Conservation (phyloP, 169 alveolate species). For the Plasmodium chabaudi region DNA sequence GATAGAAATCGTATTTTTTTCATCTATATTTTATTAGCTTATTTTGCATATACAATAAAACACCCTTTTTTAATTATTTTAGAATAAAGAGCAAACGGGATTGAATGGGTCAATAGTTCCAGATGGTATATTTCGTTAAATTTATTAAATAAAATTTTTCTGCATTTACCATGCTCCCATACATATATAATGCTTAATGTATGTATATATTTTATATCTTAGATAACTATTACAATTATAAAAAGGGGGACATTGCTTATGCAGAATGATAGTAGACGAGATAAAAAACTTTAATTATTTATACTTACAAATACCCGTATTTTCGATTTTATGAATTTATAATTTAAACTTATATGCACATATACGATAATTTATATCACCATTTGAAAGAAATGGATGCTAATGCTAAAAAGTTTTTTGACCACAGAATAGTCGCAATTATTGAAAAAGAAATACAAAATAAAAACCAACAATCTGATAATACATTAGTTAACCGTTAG, state of each 20-base stretch:
- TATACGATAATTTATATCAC: too few relatives aligned
- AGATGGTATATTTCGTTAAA: slow-evolving; percentile 29
- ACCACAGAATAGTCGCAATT: too few relatives aligned
- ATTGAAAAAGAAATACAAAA: too few relatives aligned
- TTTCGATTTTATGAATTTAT: too few relatives aligned
- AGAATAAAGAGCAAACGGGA: not conserved
- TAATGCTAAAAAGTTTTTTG: too few relatives aligned
- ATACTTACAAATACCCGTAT: too few relatives aligned
- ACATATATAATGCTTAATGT: not conserved
- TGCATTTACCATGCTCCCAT: not conserved
- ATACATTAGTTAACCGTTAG: too few relatives aligned
- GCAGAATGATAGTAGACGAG: not conserved
- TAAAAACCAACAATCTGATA: too few relatives aligned
- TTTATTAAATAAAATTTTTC: not conserved
- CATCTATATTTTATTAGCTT: not conserved
- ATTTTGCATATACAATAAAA: not conserved
- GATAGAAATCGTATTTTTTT: not conserved
- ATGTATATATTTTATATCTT: slow-evolving; percentile 5
- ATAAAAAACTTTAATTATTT: too few relatives aligned
- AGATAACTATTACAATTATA: slow-evolving; percentile 47
- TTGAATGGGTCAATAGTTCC: slow-evolving; percentile 54
- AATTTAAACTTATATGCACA: too few relatives aligned
- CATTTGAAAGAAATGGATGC: too few relatives aligned
- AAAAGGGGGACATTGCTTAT: slow-evolving; percentile 54
- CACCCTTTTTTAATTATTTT: not conserved